Evolutionary conservation across 371 early-diverging fungal genomes (phyloP).

Genomic region (Smittium mucronatum): DNA sequence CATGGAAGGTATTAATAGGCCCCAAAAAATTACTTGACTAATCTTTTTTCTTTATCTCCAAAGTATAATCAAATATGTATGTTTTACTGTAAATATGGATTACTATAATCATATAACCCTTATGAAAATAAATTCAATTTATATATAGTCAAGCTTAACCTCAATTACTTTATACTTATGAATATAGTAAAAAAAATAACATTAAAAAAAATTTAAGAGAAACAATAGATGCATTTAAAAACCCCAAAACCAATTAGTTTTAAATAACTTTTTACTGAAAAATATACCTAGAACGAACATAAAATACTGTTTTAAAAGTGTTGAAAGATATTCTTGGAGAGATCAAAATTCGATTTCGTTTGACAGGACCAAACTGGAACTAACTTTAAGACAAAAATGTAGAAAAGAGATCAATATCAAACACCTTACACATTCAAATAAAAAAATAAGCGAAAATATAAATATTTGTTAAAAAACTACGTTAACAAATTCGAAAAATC

Average conservation of each 20-base stretch:
- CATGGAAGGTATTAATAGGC: background rate
- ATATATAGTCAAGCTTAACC: background rate
- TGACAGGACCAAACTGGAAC: background rate
- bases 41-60: background rate
- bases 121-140: background rate
- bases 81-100: background rate
- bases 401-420: background rate
- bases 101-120: background rate
- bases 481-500: background rate
- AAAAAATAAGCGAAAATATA: background rate
- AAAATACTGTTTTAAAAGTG: background rate
- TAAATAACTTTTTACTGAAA: background rate
- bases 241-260: background rate
- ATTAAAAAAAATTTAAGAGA: background rate
- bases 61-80: background rate
- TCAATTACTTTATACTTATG: background rate
- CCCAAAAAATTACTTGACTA: background rate
- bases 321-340: background rate
- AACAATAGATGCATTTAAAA: background rate
- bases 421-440: background rate
- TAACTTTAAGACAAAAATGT: background rate
- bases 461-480: background rate
- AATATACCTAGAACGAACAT: background rate
- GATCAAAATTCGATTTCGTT: background rate
- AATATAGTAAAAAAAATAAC: background rate